Base-by-base conservation (phyloP, 177 flowering plant species). In the Telopea speciosissima region DNA sequence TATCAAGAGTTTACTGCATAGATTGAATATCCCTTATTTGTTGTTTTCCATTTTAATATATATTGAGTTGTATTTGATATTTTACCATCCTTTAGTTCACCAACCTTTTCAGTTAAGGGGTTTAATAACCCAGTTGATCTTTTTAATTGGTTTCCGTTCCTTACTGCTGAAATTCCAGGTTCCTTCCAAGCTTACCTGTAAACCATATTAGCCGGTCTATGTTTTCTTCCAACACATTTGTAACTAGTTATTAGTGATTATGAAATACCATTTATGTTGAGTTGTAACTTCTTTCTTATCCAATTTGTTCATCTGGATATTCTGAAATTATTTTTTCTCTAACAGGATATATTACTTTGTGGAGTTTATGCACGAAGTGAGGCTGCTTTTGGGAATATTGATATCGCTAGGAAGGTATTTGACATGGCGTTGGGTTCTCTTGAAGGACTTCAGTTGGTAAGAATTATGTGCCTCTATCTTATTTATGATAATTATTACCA, bases 311-410 rank as follows among this genome's bases (percentile, higher is more conserved):
- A 13, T 19, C 9, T 40, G 66, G 11, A 25, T 42, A 8, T 62
- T 8, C 22, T 42, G 8, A n/a, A 33, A 31, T 44, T 31, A 31
- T 49, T 28, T 12, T 26, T 74, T 67, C 25, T 68, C n/a, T 6
- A 6, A 31, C 70, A 95, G 99, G 96, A 95, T 85, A 63, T 93
- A 42, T 73, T 92, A 70, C 86, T 95, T 9, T 95, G 98, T 82
- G 99, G 99, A 72, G 86, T 93, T 63, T 95, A 95, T 86, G 99
- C 97, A 65, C 84, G 68, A 68, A 81, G 94, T 73, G 99, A 95
- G 78, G 97, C 96, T 75, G 79, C 74, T 25, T 87, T 71, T 79
- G 93, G 98, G 62, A 91, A 92, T 78, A 81, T 90, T 70, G 94
- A 88, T 59, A 85, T 82, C 78, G 93, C 98, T 72, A 90, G 99